Evolutionary conservation across 371 early-diverging fungal genomes (phyloP).

Genomic region (Parasitella parasitica): DNA sequence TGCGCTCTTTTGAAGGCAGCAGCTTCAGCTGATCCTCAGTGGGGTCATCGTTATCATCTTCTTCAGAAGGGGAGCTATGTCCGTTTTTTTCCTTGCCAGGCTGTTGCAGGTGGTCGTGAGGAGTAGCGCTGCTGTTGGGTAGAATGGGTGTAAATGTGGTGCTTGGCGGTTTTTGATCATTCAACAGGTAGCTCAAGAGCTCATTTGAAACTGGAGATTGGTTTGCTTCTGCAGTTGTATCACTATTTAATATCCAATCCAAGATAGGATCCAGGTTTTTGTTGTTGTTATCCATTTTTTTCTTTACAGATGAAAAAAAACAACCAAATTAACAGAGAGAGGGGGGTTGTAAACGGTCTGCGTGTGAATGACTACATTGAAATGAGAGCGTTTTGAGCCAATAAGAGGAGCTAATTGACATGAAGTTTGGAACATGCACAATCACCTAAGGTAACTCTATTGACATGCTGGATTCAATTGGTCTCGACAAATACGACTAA

Average conservation of each 20-base stretch:
- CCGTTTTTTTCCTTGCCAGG: background rate
- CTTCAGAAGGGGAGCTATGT: slow-evolving; percentile 3
- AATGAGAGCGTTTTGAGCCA: background rate
- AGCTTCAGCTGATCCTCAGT: slow-evolving; percentile 16
- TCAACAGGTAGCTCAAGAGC: slow-evolving; percentile 1
- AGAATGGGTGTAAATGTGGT: background rate
- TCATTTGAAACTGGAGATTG: background rate
- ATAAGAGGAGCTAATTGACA: background rate
- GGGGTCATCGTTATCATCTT: slow-evolving; percentile 23
- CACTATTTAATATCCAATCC: slow-evolving; percentile 8
- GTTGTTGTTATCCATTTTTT: background rate
- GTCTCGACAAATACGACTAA: too few species aligned
- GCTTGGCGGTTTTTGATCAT: background rate
- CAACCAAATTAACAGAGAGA: background rate
- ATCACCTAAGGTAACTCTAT: background rate
- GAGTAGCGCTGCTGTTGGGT: background rate
- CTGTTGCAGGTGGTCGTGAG: background rate
- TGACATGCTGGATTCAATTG: background rate
- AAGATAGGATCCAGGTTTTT: slow-evolving; percentile 6
- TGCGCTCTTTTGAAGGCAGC: slow-evolving; percentile 26
- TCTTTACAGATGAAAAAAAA: background rate
- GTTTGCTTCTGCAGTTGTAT: background rate
- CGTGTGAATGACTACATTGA: background rate
- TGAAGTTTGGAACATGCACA: background rate
- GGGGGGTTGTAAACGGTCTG: too few species aligned